Evolutionary conservation across 768 basidiomycete genomes (phyloP), one percentile per base, ranked within the genome.

Genomic region (Trametes gibbosa): DNA sequence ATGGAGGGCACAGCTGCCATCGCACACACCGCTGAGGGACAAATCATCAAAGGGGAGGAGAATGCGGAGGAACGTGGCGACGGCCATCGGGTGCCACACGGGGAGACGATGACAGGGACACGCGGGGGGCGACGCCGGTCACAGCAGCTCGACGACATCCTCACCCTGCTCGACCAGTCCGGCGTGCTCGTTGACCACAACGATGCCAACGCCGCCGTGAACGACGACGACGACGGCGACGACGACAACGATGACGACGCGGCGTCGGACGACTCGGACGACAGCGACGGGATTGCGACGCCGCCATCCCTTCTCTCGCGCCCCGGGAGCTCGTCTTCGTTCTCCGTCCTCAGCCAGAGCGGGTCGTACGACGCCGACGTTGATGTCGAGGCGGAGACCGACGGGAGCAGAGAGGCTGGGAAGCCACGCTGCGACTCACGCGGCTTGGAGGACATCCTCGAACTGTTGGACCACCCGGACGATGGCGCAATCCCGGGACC

Each of bases 91-190:
- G n/a, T n/a, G n/a, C n/a, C n/a, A n/a, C n/a, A n/a, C n/a, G n/a
- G n/a, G n/a, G n/a, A n/a, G n/a, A n/a, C n/a, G n/a, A n/a, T n/a
- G n/a, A n/a, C 10, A 32, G 29, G 34, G 37, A 9, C 5, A 7
- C 34, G 29, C 32, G 25, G 41, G 32, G 47, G 25, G n/a, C 46
- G 39, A 19, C 29, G 61, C 13, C 25, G 45, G n/a, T 40, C 61
- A 24, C 23, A 41, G 42, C 56, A 56, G 59, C 50, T 52, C 13
- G 60, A 61, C 25, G 65, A 62, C 25, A 50, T 59, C 40, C 56
- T 63, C 57, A 46, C 56, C 21, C 40, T 58, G 34, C 58, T 62
- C 7, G 50, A 59, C 45, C 32, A 43, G 42, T 46, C 39, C 17
- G 57, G 54, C 10, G 25, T 62, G 12, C 54, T 61, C n/a, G 45